These are phyloP conservation scores for Naematelia aurantialba DNA, from an alignment of 768 basidiomycete genomes.

Conservation along the genomic window DNA sequence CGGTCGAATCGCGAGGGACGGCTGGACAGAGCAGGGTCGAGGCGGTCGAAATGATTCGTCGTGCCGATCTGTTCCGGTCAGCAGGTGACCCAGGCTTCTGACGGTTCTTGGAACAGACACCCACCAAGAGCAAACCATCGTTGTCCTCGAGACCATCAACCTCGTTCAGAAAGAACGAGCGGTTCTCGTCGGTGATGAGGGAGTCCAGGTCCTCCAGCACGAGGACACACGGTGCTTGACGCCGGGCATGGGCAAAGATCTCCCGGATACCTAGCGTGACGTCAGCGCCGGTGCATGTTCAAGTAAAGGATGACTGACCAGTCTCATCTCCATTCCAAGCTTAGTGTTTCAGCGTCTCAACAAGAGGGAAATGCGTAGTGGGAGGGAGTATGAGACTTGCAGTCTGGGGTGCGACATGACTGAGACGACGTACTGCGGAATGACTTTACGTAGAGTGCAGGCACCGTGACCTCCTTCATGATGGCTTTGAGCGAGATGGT, in stretches of 20 bases:
- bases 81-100: not conserved
- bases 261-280: slow-evolving; percentile 55
- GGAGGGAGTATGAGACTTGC: not conserved
- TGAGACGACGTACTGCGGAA: slow-evolving; percentile 60
- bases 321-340: slow-evolving; percentile 19
- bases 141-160: slow-evolving; percentile 72
- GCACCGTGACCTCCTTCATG: slow-evolving; percentile 65
- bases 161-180: slow-evolving; percentile 85
- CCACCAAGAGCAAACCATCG: slow-evolving; percentile 70
- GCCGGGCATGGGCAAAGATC: slow-evolving; percentile 71
- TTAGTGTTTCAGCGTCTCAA: not conserved
- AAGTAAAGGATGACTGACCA: slow-evolving; percentile 12
- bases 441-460: slow-evolving; percentile 75
- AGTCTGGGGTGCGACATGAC: too few relatives aligned
- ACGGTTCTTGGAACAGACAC: slow-evolving; percentile 5
- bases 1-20: slow-evolving; percentile 82
- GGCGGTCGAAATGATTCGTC: slow-evolving; percentile 76
- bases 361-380: not conserved
- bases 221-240: slow-evolving; percentile 50
- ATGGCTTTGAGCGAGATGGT: slow-evolving; percentile 72
- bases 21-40: slow-evolving; percentile 71
- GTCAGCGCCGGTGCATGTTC: not conserved
- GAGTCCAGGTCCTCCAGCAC: slow-evolving; percentile 70
- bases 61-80: slow-evolving; percentile 42
- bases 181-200: slow-evolving; percentile 70